These are phyloP conservation scores for Chrysopogon serrulatus DNA, from an alignment of 176 grass and related monocot genomes.

Conservation along the genomic window DNA sequence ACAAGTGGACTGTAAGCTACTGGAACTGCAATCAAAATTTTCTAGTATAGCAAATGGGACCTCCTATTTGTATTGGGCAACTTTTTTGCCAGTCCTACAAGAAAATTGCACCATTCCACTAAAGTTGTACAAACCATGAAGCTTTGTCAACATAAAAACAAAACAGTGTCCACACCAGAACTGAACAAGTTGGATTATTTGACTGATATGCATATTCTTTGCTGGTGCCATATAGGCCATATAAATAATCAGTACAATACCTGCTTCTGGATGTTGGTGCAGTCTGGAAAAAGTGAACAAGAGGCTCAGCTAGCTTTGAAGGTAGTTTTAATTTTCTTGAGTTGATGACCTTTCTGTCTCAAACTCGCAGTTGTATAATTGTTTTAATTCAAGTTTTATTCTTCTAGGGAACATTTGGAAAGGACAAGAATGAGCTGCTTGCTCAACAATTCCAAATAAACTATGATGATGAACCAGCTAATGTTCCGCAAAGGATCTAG, in stretches of 20 bases:
- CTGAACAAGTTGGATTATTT: neutral
- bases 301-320: too few species aligned
- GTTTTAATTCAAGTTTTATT: too few species aligned
- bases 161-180: neutral
- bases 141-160: neutral
- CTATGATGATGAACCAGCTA: slow-evolving; percentile 50
- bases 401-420: too few species aligned
- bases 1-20: slow-evolving; percentile 78
- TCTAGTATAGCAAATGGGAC: neutral
- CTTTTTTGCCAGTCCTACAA: neutral
- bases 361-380: too few species aligned
- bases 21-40: neutral
- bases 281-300: slow-evolving; percentile 64
- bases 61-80: neutral
- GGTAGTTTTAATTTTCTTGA: too few species aligned
- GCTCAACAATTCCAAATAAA: slow-evolving; percentile 50
- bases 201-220: neutral
- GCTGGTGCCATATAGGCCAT: slow-evolving; percentile 42
- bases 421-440: slow-evolving; percentile 67
- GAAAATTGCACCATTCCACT: neutral
- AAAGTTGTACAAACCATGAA: neutral
- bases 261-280: slow-evolving; percentile 74
- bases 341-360: too few species aligned
- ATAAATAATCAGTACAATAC: slow-evolving; percentile 84
- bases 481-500: slow-evolving; percentile 69